Percentiles rank a stretch among this genome's conserved stretches.
Evolutionary conservation across 1,284 basidiomycete genomes (phyloP).

Genomic region (Fomitiporia mediterranea): DNA sequence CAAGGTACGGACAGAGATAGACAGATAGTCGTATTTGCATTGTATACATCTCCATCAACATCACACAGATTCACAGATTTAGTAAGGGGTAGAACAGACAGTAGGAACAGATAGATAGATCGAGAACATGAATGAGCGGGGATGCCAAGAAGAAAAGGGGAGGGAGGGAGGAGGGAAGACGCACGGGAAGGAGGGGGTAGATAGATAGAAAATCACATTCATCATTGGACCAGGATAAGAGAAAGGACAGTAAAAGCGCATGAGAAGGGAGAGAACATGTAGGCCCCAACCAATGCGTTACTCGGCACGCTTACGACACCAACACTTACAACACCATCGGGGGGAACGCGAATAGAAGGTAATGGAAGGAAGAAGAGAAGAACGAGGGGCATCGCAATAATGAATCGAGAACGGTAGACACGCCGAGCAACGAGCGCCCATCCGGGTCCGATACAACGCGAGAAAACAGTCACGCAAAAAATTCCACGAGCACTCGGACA

Average conservation of each 20-base stretch:
- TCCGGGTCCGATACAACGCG: conserved; percentile 9
- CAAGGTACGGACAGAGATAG: too few species aligned
- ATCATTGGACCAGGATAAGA: too few species aligned
- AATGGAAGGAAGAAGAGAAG: not conserved
- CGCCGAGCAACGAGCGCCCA: not conserved
- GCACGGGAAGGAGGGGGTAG: too few species aligned
- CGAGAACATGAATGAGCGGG: not conserved
- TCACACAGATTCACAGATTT: conserved; percentile 5
- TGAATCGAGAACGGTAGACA: not conserved
- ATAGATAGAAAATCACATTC: too few species aligned
- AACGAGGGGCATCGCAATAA: conserved; percentile 7
- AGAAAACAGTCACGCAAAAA: conserved; percentile 1
- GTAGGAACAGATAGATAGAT: not conserved
- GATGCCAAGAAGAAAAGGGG: not conserved
- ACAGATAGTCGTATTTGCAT: too few species aligned
- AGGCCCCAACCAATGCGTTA: not conserved
- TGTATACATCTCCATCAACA: too few species aligned
- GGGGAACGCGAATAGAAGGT: too few species aligned
- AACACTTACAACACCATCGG: too few species aligned
- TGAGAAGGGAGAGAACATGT: not conserved
- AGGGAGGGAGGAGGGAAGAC: not conserved
- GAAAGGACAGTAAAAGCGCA: too few species aligned
- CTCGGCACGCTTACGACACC: not conserved
- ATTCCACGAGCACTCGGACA: too few species aligned
- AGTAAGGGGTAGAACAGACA: not conserved